Conservation (phyloP, 1,139 yeast species). For the Candida sanyaensis region DNA sequence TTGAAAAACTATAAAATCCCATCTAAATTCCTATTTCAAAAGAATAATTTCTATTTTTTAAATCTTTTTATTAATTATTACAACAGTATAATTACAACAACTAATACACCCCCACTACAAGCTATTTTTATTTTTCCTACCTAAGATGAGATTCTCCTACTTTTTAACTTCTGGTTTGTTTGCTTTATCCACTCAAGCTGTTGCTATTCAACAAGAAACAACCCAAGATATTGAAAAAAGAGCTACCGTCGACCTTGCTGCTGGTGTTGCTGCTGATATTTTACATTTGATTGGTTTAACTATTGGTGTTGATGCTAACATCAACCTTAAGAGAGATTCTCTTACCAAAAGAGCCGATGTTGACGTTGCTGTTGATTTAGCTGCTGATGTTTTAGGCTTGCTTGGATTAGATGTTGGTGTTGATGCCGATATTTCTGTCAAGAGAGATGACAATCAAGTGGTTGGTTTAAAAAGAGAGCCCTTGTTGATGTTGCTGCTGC, state of each 20-base stretch:
- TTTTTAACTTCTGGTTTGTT: conserved; percentile 1
- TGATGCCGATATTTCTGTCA: background rate
- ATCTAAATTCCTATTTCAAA: background rate
- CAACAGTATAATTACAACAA: background rate
- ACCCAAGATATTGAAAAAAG: conserved; percentile 2
- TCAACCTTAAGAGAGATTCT: conserved; percentile 1
- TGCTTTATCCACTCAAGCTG: conserved; percentile 6
- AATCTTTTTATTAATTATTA: background rate
- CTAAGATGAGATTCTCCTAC: conserved; percentile 4
- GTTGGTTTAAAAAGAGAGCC: background rate
- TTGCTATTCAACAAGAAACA: conserved; percentile 1
- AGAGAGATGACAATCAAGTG: background rate
- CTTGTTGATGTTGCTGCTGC: conserved; percentile 1
- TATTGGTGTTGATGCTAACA: background rate
- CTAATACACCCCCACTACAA: background rate
- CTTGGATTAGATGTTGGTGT: background rate
- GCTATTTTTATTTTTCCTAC: background rate
- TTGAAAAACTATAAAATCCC: background rate
- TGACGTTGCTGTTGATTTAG: background rate
- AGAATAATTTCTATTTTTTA: background rate
- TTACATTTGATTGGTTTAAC: conserved; percentile 1
- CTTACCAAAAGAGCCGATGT: background rate
- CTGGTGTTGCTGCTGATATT: conserved; percentile 1
- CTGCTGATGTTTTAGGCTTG: background rate
- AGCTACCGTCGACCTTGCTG: conserved; percentile 1